Conservation (phyloP, 1,284 basidiomycete genomes). For the Leccinum fuscescens region DNA sequence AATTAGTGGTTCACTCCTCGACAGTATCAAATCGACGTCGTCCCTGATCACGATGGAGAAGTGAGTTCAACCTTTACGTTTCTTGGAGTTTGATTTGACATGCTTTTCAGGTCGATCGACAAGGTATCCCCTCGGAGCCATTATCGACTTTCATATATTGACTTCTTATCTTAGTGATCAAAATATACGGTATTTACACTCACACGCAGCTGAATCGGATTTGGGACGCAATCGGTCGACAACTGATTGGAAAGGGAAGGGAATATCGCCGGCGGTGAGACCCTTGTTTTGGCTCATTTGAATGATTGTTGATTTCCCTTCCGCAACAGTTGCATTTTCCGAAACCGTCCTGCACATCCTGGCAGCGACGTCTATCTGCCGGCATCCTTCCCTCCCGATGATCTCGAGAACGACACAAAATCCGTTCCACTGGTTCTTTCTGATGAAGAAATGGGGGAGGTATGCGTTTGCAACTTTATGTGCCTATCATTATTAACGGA, state of each 20-base stretch:
- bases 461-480: slow-evolving; percentile 9
- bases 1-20: background rate
- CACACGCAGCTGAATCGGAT: slow-evolving; percentile 57
- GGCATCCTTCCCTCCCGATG: slow-evolving; percentile 41
- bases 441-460: slow-evolving; percentile 23
- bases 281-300: background rate
- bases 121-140: slow-evolving; percentile 40
- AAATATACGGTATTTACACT: slow-evolving; percentile 62
- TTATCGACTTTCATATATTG: background rate
- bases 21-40: slow-evolving; percentile 65
- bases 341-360: slow-evolving; percentile 36
- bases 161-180: slow-evolving; percentile 41
- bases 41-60: slow-evolving; percentile 48
- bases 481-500: slow-evolving; percentile 6
- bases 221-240: slow-evolving; percentile 54
- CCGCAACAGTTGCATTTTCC: slow-evolving; percentile 43
- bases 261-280: slow-evolving; percentile 50
- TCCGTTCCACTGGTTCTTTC: slow-evolving; percentile 11
- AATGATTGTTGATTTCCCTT: background rate
- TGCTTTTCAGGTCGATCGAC: slow-evolving; percentile 45
- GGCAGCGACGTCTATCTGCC: slow-evolving; percentile 47
- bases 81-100: background rate
- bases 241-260: slow-evolving; percentile 48
- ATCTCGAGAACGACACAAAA: background rate
- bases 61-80: slow-evolving; percentile 34